phyloP scores from a whole-genome alignment of 352 stramenopile species.

The Peronospora destructor region DNA sequence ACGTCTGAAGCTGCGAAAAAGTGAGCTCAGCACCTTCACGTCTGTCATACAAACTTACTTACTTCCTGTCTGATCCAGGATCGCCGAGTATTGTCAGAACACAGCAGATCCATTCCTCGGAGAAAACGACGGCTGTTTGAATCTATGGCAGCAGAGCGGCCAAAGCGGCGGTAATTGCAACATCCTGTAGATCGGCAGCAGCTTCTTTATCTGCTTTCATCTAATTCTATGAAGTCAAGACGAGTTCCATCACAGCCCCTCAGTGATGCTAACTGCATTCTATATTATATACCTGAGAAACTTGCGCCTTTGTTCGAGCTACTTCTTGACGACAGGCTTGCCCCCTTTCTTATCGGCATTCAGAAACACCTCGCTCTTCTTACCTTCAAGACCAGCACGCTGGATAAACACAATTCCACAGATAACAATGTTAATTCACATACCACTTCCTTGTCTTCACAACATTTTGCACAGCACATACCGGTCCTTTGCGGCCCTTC shows the following conservation, averaged over 20 bases:
- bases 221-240: slow-evolving; percentile 16
- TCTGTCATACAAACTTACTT: background rate
- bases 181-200: slow-evolving; percentile 38
- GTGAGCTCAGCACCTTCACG: slow-evolving; percentile 24
- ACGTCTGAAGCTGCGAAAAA: slow-evolving; percentile 77
- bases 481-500: slow-evolving; percentile 35
- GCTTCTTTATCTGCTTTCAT: slow-evolving; percentile 6
- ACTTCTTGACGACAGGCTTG: slow-evolving; percentile 32
- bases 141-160: slow-evolving; percentile 63
- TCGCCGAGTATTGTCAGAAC: slow-evolving; percentile 68
- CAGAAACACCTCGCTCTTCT: slow-evolving; percentile 69
- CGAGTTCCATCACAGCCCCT: slow-evolving; percentile 10
- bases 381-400: slow-evolving; percentile 75
- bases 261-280: slow-evolving; percentile 27
- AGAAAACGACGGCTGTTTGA: slow-evolving; percentile 57
- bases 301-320: slow-evolving; percentile 11
- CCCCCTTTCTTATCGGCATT: slow-evolving; percentile 53
- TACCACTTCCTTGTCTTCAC: background rate
- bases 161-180: slow-evolving; percentile 56
- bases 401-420: slow-evolving; percentile 14
- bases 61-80: slow-evolving; percentile 23
- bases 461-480: slow-evolving; percentile 14
- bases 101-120: slow-evolving; percentile 68
- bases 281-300: slow-evolving; percentile 34
- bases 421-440: slow-evolving; percentile 8